phyloP scores from a whole-genome alignment of 1,284 basidiomycete species.

The Phaffia rhodozyma region DNA sequence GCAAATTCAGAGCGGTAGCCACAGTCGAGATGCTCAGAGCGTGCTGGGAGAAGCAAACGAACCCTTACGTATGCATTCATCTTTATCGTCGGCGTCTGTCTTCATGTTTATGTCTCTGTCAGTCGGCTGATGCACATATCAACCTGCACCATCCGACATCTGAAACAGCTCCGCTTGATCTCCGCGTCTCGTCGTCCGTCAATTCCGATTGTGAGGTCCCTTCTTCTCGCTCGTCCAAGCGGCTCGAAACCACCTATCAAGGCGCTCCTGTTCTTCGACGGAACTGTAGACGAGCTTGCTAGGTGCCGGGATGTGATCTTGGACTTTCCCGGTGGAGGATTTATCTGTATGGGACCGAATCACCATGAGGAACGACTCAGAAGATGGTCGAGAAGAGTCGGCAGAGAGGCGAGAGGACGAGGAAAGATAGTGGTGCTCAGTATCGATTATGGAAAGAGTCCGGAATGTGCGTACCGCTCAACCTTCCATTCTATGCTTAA shows the following conservation, averaged over 20 bases:
- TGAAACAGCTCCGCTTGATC: conserved; percentile 41
- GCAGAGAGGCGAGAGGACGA: conserved; percentile 23
- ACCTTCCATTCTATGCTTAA: conserved; percentile 19
- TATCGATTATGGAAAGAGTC: conserved; percentile 91
- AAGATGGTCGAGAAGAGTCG: conserved; percentile 67
- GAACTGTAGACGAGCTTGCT: conserved; percentile 53
- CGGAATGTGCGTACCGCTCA: conserved; percentile 58
- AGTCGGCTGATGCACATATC: neutral
- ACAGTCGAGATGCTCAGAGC: conserved; percentile 89
- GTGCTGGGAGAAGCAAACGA: conserved; percentile 93
- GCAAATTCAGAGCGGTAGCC: conserved; percentile 78
- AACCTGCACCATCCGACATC: conserved; percentile 57
- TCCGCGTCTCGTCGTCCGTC: conserved; percentile 52
- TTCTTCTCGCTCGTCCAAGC: conserved; percentile 50
- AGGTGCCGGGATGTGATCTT: conserved; percentile 67
- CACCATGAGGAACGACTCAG: conserved; percentile 92
- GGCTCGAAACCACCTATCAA: conserved; percentile 54
- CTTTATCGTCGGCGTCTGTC: neutral
- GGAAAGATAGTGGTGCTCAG: conserved; percentile 52
- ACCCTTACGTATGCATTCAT: conserved; percentile 59
- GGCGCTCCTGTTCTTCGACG: conserved; percentile 71
- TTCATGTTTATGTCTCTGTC: neutral
- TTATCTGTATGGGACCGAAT: conserved; percentile 86
- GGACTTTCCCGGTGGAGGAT: conserved; percentile 91
- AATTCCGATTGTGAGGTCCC: conserved; percentile 71